These are phyloP conservation scores for Microsporum ferrugineum DNA, from an alignment of 2,329 filamentous ascomycete genomes.

Conservation along the genomic window DNA sequence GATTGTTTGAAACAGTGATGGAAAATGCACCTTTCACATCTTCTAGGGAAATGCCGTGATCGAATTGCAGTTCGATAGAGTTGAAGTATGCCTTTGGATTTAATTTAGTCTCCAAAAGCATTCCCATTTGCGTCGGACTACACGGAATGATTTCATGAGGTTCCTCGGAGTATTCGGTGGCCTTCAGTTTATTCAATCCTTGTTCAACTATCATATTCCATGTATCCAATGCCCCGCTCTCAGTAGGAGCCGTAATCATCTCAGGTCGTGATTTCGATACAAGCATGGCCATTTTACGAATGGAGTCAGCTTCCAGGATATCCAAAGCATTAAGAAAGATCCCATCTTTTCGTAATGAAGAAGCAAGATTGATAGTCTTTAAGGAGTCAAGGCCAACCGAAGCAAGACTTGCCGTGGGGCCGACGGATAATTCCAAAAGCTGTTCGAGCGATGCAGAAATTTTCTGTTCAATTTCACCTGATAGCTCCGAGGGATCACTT, in stretches of 20 bases:
- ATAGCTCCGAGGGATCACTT: constrained; percentile 12
- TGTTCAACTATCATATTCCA: constrained; percentile 18
- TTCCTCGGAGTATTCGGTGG: constrained; percentile 15
- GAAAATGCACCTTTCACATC: constrained; percentile 42
- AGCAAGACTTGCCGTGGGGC: constrained; percentile 36
- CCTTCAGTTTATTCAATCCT: constrained; percentile 35
- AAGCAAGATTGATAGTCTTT: constrained; percentile 51
- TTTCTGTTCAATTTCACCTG: constrained; percentile 19
- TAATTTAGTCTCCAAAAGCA: constrained; percentile 62
- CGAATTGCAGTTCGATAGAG: constrained; percentile 55
- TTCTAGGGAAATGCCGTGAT: constrained; percentile 23
- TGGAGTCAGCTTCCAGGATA: constrained; percentile 48
- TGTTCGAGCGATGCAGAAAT: constrained; percentile 35
- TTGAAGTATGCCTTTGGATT: constrained; percentile 62
- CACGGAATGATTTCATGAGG: constrained; percentile 45
- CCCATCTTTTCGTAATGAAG: constrained; percentile 48
- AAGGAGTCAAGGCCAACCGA: constrained; percentile 56
- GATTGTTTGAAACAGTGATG: constrained; percentile 44
- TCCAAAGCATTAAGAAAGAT: constrained; percentile 47
- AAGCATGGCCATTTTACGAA: constrained; percentile 27
- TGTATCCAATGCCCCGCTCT: constrained; percentile 11
- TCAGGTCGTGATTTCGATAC: constrained; percentile 17
- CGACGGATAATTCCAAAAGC: constrained; percentile 32
- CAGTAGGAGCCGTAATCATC: neutral
- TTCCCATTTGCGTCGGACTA: constrained; percentile 63